Evolutionary conservation across 2,329 filamentous ascomycete species (phyloP), one percentile per base, ranked within the genome.

Genomic region (Aspergillus spinulosporus): DNA sequence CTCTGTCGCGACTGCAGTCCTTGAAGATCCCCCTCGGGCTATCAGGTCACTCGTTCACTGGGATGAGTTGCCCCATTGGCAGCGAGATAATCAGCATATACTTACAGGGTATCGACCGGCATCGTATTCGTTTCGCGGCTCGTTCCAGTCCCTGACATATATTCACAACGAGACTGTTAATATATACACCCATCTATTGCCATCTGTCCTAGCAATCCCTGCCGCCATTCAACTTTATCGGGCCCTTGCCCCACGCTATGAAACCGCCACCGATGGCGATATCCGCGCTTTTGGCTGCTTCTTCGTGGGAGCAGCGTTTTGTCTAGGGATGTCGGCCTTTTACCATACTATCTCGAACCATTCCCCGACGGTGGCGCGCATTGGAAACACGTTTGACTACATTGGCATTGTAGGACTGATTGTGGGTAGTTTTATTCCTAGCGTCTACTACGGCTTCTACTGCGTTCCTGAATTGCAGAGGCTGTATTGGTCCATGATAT

Each of bases 301-400:
- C 79, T 92, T 96, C 66, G 77, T 78, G 26, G 90, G 91, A 44
- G 89, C 88, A 1, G 81, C 86, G 29, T 67, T 84, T 34, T 93
- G 90, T 65, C 77, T 94, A 51, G 87, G 88, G 21, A 90, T 92
- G 86, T 92, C 88, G 64, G 88, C 91, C 4, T 89, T 88, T 2
- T 99, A 87, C 70, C 94, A 99, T 71, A 83, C 89, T 1, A 83
- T 97, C 47, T 85, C 82, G 21, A 96, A 97, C 63, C 94, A 99
- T 73, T 94, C 89, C 14, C 84, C 85, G 39, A 74, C 76, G 1
- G 90, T 97, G 11, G 86, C 88, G 2, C 87, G 84, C 59, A 89
- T 91, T 79, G 92, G 92, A 8, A 97, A 97, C 72, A 90, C 96
- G 72, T 78, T 97, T 55, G 94, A 99, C 71, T 97, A 99, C 71